Percentiles rank a stretch among this genome's conserved stretches.
phyloP scores from a whole-genome alignment of 306 rosid species.

The Prunus kanzakura region DNA sequence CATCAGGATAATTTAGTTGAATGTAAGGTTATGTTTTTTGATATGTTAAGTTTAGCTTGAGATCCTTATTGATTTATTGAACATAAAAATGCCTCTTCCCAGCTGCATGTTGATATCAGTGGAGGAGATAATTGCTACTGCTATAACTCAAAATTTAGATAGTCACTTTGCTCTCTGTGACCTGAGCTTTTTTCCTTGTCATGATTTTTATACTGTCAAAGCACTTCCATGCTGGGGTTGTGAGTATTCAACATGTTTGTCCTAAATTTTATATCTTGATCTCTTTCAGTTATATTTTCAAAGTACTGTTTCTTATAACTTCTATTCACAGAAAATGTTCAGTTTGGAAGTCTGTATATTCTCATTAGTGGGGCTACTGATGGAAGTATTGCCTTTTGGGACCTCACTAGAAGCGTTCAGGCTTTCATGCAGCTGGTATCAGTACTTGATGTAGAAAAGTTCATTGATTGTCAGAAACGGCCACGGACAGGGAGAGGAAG shows the following conservation, averaged over 20 bases:
- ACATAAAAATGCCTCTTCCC: background rate
- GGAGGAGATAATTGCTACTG: background rate
- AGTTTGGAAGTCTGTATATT: constrained; percentile 46
- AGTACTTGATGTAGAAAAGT: constrained; percentile 46
- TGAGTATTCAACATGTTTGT: background rate
- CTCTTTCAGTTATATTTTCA: background rate
- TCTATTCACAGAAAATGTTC: constrained; percentile 43
- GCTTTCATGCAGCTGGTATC: constrained; percentile 66
- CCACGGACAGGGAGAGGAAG: constrained; percentile 97
- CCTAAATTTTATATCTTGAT: background rate
- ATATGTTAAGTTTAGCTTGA: background rate
- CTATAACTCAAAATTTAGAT: background rate
- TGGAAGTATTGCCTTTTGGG: constrained; percentile 93
- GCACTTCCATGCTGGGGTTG: background rate
- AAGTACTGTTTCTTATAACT: constrained; percentile 14
- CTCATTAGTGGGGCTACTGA: constrained; percentile 93
- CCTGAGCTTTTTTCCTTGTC: background rate
- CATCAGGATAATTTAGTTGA: background rate
- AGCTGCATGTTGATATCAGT: background rate
- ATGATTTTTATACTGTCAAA: background rate
- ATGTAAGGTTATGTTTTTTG: background rate
- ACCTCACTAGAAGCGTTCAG: constrained; percentile 61
- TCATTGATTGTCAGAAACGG: constrained; percentile 73
- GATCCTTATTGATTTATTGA: background rate
- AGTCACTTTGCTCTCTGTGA: background rate